Base-by-base conservation (phyloP, 306 rosid species). In the Quercus glauca region DNA sequence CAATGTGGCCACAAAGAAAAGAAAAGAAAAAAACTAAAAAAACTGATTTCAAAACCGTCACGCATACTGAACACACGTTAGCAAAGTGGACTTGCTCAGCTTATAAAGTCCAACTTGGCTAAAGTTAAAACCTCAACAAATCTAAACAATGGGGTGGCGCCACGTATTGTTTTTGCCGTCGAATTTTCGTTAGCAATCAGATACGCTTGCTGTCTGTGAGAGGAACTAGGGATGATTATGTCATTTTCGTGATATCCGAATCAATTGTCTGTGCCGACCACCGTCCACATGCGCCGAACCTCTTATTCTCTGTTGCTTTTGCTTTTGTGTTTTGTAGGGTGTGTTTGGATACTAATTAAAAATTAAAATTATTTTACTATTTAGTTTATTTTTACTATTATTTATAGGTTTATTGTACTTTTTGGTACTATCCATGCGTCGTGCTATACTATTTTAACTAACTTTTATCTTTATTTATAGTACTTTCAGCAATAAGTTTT, bases 391-490 rank as follows among this genome's bases (percentile, higher is more conserved):
- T 31, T 31, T 31, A 1, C 0, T 31, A 1, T 0, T 33, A 33
- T 33, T 33, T 0, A 33, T 33, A 0, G 0, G 0, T 5, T 0
- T 0, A 33, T 0, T 5, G 0, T 0, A 33, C 1, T 33, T 33
- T 5, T 33, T 5, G 1, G 0, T 1, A 33, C 0, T 5, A 33
- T 33, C 5, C 5, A 33, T 33, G 6, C 0, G 37, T 1, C 0
- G 0, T 0, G 1, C 1, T 33, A 33, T 33, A 33, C 0, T 33
- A 33, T 33, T 33, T 33, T 0, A 33, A 33, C 1, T 33, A 33
- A 33, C 1, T 33, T 33, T 33, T 33, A 5, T 0, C 1, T 33
- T 5, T 33, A 1, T 33, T 0, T 33, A 33, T 0, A 33, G 37
- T 33, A 33, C 37, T 33, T 33, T 33, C 6, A 33, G 0, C 6